Conservation (phyloP, 2,329 filamentous ascomycete genomes). For the Fusarium anguioides region DNA sequence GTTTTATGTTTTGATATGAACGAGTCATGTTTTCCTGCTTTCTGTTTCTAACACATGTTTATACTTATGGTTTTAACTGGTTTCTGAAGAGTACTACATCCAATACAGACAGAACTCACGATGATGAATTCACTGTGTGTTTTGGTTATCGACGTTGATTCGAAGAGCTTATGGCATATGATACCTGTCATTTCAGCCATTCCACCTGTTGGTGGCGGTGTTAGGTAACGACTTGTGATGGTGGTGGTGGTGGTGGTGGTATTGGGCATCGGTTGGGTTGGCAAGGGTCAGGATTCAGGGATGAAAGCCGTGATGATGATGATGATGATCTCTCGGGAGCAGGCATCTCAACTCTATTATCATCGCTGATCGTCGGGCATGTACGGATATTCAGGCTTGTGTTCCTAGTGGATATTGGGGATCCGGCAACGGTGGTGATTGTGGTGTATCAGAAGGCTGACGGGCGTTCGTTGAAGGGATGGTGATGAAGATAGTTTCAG, state of each 20-base stretch:
- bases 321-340: constrained; percentile 19
- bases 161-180: constrained; percentile 13
- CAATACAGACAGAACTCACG: constrained; percentile 30
- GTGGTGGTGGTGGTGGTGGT: constrained; percentile 40
- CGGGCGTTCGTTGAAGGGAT: not conserved
- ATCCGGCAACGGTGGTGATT: not conserved
- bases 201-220: constrained; percentile 30
- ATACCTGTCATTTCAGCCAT: constrained; percentile 8
- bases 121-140: constrained; percentile 20
- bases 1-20: constrained; percentile 16
- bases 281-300: constrained; percentile 20
- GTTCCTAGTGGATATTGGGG: constrained; percentile 2
- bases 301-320: constrained; percentile 1
- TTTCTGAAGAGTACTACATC: constrained; percentile 13
- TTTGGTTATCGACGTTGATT: constrained; percentile 16
- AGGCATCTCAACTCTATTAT: constrained; percentile 11
- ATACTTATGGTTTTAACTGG: constrained; percentile 32
- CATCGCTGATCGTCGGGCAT: constrained; percentile 8
- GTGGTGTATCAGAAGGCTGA: not conserved
- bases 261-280: constrained; percentile 39
- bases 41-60: constrained; percentile 29
- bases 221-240: constrained; percentile 1
- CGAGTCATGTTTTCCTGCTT: constrained; percentile 27
- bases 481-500: constrained; percentile 8
- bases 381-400: not conserved